These are phyloP conservation scores for Salix brachista DNA, from an alignment of 345 rosid genomes.

Conservation along the genomic window DNA sequence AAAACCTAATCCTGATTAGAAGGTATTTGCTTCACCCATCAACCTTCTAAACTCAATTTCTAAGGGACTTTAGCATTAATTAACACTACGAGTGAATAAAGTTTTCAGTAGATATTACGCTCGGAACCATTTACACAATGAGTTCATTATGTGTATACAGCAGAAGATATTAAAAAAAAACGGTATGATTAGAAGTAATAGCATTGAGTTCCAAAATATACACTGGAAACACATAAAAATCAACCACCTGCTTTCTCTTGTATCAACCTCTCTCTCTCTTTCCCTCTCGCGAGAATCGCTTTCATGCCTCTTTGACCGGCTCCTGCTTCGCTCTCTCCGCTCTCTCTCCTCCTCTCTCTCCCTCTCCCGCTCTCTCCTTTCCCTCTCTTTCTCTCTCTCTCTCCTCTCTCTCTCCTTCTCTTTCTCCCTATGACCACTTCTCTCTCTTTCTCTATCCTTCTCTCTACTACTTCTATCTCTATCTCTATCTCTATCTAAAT, in stretches of 20 bases:
- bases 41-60: background rate
- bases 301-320: constrained; percentile 32
- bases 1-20: background rate
- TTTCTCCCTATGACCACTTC: constrained; percentile 18
- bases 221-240: background rate
- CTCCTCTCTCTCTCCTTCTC: constrained; percentile 30
- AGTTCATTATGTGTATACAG: background rate
- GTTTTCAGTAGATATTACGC: background rate
- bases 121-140: background rate
- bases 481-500: constrained; percentile 30
- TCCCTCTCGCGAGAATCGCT: constrained; percentile 21
- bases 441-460: background rate
- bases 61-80: background rate
- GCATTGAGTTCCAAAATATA: background rate
- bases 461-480: constrained; percentile 1
- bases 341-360: constrained; percentile 7
- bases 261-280: constrained; percentile 41
- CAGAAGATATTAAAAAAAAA: background rate
- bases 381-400: constrained; percentile 41
- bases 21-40: background rate
- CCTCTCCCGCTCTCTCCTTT: constrained; percentile 15
- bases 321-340: constrained; percentile 3
- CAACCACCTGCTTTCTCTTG: constrained; percentile 49
- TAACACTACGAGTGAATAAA: background rate
- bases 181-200: background rate